These are phyloP conservation scores for Phaeosphaeriaceae sp. DNA, from an alignment of 2,329 filamentous ascomycete species.

Conservation along the genomic window DNA sequence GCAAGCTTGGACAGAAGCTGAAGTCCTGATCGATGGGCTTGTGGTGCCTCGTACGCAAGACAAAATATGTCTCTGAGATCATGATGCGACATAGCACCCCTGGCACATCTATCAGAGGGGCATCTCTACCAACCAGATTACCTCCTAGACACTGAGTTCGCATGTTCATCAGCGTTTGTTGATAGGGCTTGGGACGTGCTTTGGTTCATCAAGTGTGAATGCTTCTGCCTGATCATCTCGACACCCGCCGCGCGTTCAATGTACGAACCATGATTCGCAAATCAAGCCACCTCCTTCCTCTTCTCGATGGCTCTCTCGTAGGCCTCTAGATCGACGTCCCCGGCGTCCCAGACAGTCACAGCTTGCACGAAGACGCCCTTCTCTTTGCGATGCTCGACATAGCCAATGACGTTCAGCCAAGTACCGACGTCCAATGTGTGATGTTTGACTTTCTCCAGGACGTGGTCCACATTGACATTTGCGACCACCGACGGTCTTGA, in stretches of 20 bases:
- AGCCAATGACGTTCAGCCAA: conserved; percentile 91
- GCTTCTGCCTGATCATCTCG: neutral
- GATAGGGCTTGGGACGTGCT: no score
- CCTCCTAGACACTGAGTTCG: no score
- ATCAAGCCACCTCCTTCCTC: conserved; percentile 12
- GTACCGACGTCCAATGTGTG: conserved; percentile 75
- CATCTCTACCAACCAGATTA: no score
- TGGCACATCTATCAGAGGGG: no score
- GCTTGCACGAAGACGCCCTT: conserved; percentile 69
- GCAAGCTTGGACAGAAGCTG: no score
- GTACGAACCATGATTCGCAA: neutral
- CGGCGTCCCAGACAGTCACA: conserved; percentile 78
- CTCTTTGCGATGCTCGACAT: conserved; percentile 58
- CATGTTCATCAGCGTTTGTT: no score
- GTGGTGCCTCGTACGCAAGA: no score
- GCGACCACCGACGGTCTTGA: conserved; percentile 54
- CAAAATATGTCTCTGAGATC: no score
- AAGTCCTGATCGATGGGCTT: no score
- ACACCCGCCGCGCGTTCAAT: neutral
- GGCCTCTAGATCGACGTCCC: conserved; percentile 72
- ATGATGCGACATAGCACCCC: no score
- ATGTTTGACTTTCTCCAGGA: conserved; percentile 71
- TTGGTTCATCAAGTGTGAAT: neutral
- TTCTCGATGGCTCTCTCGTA: conserved; percentile 68
- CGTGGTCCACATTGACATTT: conserved; percentile 73